Percentiles rank a stretch among this genome's conserved stretches.
These are phyloP conservation scores for Trichoderma sp. DNA, from an alignment of 2,329 filamentous ascomycete species.

Conservation along the genomic window DNA sequence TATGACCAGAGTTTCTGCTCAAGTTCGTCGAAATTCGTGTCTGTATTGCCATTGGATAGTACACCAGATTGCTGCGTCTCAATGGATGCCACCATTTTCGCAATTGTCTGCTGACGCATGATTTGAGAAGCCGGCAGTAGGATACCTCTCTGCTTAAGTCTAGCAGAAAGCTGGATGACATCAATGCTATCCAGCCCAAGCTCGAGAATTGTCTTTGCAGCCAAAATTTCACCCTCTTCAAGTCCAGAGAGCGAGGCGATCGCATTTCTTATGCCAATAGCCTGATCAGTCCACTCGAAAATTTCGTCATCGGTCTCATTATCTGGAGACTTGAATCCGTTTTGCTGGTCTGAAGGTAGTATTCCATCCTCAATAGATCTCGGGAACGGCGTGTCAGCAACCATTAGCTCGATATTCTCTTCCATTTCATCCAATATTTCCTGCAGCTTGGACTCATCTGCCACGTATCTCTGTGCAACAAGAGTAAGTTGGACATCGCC, in stretches of 20 bases:
- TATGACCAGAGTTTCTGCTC: conserved; percentile 37
- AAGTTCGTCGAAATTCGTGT: conserved; percentile 23
- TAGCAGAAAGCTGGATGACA: conserved; percentile 76
- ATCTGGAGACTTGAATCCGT: background rate
- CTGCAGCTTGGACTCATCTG: conserved; percentile 31
- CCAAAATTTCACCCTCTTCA: conserved; percentile 48
- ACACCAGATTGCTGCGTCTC: background rate
- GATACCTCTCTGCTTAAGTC: conserved; percentile 60
- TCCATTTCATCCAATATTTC: conserved; percentile 42
- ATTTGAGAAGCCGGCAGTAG: conserved; percentile 69
- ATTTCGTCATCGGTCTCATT: background rate
- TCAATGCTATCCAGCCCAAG: conserved; percentile 92
- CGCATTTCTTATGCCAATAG: conserved; percentile 54
- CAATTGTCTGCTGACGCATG: conserved; percentile 67
- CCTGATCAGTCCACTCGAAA: conserved; percentile 59
- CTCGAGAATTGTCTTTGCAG: conserved; percentile 67
- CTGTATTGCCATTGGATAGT: background rate
- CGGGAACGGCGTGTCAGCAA: background rate
- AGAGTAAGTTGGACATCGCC: conserved; percentile 54
- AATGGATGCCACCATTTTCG: conserved; percentile 46
- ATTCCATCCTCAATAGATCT: background rate
- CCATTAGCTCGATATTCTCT: conserved; percentile 19
- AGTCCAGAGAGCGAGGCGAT: conserved; percentile 61
- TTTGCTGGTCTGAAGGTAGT: background rate
- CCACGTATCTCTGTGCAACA: conserved; percentile 50